phyloP scores from a whole-genome alignment of 2,329 filamentous ascomycete genomes.

The Beauveria pseudobassiana region DNA sequence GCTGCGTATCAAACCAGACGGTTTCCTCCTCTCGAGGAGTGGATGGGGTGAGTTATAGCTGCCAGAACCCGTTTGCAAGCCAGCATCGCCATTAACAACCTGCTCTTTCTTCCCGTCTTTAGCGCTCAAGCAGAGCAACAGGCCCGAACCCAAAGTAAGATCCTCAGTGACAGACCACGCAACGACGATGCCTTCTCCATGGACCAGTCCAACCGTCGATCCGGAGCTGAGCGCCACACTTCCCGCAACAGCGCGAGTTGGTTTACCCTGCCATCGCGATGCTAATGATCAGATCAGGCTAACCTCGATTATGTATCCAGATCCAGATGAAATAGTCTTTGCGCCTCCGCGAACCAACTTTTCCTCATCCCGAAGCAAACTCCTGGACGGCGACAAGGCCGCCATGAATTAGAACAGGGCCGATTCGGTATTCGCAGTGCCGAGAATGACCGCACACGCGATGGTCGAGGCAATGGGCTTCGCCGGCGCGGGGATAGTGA shows the following conservation, averaged over 20 bases:
- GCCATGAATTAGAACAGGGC: constrained; percentile 47
- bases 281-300: background rate
- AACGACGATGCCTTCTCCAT: constrained; percentile 36
- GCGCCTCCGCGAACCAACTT: constrained; percentile 80
- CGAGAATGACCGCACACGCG: constrained; percentile 44
- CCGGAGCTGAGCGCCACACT: constrained; percentile 44
- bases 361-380: constrained; percentile 61
- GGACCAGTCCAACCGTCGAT: constrained; percentile 44
- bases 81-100: background rate
- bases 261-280: constrained; percentile 20
- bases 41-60: constrained; percentile 72
- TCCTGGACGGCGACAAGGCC: constrained; percentile 46
- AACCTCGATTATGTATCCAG: constrained; percentile 29
- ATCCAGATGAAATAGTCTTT: constrained; percentile 74
- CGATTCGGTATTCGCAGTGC: constrained; percentile 51
- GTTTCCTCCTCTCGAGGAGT: constrained; percentile 78
- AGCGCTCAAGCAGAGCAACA: constrained; percentile 40
- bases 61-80: background rate
- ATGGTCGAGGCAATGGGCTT: constrained; percentile 37
- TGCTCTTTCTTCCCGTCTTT: constrained; percentile 10
- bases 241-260: constrained; percentile 51
- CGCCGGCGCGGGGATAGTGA: constrained; percentile 50
- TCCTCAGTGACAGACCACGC: constrained; percentile 35
- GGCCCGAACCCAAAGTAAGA: constrained; percentile 37
- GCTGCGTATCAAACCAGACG: constrained; percentile 70